A percentile compares a stretch with the other conserved stretches of the same genome.
Evolutionary conservation across 768 basidiomycete species (phyloP).

Genomic region (Amylocystis lapponica): DNA sequence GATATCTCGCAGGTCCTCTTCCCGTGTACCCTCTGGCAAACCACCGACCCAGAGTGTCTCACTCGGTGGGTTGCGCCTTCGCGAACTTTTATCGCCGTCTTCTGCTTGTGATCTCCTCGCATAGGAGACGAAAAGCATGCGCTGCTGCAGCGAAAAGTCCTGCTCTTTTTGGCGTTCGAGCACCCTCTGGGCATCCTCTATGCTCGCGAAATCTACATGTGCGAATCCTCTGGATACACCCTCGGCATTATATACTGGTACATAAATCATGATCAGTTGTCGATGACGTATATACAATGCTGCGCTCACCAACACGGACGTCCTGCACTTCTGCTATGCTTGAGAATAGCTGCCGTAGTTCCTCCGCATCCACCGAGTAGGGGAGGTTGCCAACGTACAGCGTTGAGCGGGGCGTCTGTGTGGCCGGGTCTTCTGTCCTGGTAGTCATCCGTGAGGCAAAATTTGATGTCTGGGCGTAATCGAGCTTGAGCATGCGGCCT

Average conservation of each 20-base stretch:
- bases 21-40: background rate
- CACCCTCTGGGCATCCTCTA: background rate
- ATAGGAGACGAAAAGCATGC: background rate
- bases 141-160: background rate
- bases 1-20: background rate
- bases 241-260: no score
- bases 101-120: background rate
- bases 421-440: background rate
- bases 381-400: slow-evolving; percentile 2
- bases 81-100: background rate
- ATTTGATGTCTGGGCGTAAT: background rate
- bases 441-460: no score
- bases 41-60: slow-evolving; percentile 1
- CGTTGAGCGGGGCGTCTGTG: no score
- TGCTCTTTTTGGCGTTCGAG: background rate
- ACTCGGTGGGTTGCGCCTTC: background rate
- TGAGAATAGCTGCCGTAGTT: background rate
- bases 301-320: background rate
- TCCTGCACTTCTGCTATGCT: background rate
- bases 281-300: no score
- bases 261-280: background rate
- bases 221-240: background rate
- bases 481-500: background rate
- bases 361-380: background rate
- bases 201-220: slow-evolving; percentile 1